Evolutionary conservation across 345 rosid genomes (phyloP), one percentile per base, ranked within the genome.

Genomic region (Eucalyptus dawsonii): DNA sequence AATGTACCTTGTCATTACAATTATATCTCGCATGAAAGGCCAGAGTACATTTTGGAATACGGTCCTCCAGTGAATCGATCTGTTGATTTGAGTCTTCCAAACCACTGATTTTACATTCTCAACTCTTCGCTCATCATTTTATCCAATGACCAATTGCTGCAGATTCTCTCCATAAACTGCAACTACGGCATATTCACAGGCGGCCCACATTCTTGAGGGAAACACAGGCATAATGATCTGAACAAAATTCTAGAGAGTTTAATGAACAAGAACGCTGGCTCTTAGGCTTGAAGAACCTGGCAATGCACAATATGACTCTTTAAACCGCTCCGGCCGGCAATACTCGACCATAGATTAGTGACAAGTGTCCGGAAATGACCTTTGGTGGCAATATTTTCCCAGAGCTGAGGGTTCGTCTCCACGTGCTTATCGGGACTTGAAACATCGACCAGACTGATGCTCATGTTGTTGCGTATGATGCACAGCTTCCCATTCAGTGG

Each of bases 261-360:
- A 83, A 87, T 60, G 86, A 87, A 88, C 86, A 86, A 87, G 88
- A 87, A 88, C 86, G 60, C 86, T n/a, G 40, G 49, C 81, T 89
- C 91, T 96, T 96, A 97, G 80, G 96, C 98, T 95, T 96, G 98
- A 92, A 97, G 99, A 88, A 97, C 98, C 92, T 97, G 99, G 87
- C 99, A 97, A 89, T 97, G 99, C 90, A 97, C 96, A 44, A 97
- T 97, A 89, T 97, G 99, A 92, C 97, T 95, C 91, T 92, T 97
- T 90, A 95, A 89, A 53, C 96, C 93, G 86, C 97, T 96, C 92
- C 99, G 94, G 45, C 99, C 99, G n/a, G 99, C 98, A 29, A 97
- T 93, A 91, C 98, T 97, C 8, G 98, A 97, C 99, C 94, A 94
- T 88, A 97, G 81, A 88, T 96, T 97, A 67, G 97, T 94, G 25